Conservation (phyloP, 495 filamentous ascomycete genomes). For the Neurospora sp. region DNA sequence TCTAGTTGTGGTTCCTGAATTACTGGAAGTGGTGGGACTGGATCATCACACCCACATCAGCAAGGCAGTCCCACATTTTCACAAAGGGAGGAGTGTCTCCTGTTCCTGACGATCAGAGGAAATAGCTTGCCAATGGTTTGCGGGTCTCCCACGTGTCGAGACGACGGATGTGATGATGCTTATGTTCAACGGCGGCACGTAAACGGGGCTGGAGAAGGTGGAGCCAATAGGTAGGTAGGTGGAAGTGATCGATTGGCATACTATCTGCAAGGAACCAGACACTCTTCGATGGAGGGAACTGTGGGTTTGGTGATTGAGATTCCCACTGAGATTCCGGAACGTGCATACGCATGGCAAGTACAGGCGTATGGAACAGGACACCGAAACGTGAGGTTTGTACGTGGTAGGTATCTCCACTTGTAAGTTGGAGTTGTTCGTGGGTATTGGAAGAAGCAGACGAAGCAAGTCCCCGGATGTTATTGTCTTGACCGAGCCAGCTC, state of each 20-base stretch:
- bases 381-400: background rate
- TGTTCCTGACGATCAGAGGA: background rate
- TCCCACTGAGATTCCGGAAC: too few species aligned
- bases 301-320: too few species aligned
- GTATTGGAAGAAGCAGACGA: background rate
- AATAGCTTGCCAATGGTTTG: background rate
- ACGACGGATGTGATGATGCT: background rate
- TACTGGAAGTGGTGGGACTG: background rate
- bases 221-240: background rate
- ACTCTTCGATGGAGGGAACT: background rate
- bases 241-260: background rate
- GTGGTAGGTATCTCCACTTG: background rate
- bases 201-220: background rate
- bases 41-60: background rate
- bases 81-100: background rate
- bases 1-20: background rate
- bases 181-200: background rate
- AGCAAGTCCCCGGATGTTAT: background rate
- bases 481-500: background rate
- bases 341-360: background rate
- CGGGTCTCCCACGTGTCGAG: background rate
- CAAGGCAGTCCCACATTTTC: background rate
- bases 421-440: background rate
- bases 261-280: background rate
- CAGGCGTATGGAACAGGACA: background rate